Evolutionary conservation across 768 basidiomycete species (phyloP).

Genomic region (Phlegmacium glaucopus): DNA sequence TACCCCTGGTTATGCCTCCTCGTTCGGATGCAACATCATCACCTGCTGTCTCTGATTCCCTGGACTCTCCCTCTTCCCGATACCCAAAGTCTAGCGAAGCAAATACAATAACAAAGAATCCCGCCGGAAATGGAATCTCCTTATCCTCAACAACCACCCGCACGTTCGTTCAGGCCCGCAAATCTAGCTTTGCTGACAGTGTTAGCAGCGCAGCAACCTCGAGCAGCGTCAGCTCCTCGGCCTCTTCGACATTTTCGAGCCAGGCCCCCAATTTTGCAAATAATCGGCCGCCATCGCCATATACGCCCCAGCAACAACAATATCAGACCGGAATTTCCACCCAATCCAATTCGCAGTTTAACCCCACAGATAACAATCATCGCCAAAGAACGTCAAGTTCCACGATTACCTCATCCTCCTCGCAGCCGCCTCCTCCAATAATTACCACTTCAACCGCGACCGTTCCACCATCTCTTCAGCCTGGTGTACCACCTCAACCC

Average conservation of each 20-base stretch:
- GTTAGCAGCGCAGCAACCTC: constrained; percentile 26
- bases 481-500: constrained; percentile 18
- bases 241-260: constrained; percentile 12
- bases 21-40: constrained; percentile 32
- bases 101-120: constrained; percentile 14
- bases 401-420: constrained; percentile 5
- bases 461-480: constrained; percentile 16
- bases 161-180: constrained; percentile 26
- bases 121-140: constrained; percentile 12
- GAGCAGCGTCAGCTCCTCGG: constrained; percentile 17
- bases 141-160: constrained; percentile 10
- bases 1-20: constrained; percentile 37
- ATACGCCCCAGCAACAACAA: constrained; percentile 11
- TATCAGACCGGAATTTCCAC: constrained; percentile 9
- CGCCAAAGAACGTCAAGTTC: constrained; percentile 4
- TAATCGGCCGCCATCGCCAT: constrained; percentile 5
- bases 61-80: constrained; percentile 26
- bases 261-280: constrained; percentile 11
- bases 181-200: constrained; percentile 36
- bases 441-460: constrained; percentile 14
- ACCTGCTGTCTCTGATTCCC: constrained; percentile 26
- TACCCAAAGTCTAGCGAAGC: constrained; percentile 11
- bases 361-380: constrained; percentile 9
- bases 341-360: constrained; percentile 16
- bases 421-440: constrained; percentile 13